Conservation (phyloP, 2,329 filamentous ascomycete genomes). For the Achaetomium macrosporum region DNA sequence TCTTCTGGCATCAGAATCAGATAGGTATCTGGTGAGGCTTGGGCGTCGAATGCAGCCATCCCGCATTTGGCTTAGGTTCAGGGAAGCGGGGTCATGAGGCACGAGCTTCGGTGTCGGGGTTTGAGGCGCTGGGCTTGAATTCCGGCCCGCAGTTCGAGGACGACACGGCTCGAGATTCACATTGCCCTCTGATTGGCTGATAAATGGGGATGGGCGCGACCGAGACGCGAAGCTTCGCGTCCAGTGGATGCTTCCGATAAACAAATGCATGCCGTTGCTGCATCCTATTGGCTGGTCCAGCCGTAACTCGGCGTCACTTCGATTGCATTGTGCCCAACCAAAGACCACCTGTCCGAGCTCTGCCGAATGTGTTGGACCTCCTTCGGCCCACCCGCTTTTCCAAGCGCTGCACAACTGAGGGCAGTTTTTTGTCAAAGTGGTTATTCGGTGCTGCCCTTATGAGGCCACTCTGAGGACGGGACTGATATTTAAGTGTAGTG, state of each 20-base stretch:
- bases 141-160: neutral
- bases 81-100: slow-evolving; percentile 13
- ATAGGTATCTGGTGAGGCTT: neutral
- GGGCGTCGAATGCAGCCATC: neutral
- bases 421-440: too few relatives aligned
- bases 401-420: too few relatives aligned
- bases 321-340: slow-evolving; percentile 17
- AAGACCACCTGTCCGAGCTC: slow-evolving; percentile 9
- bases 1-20: slow-evolving; percentile 3
- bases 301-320: slow-evolving; percentile 10
- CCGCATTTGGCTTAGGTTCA: neutral
- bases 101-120: neutral
- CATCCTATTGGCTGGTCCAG: slow-evolving; percentile 19
- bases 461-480: neutral
- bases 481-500: slow-evolving; percentile 1
- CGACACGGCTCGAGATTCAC: neutral
- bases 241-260: slow-evolving; percentile 17
- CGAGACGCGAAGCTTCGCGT: slow-evolving; percentile 21
- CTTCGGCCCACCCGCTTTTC: slow-evolving; percentile 5
- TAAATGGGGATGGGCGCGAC: slow-evolving; percentile 9
- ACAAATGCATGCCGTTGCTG: slow-evolving; percentile 20
- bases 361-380: slow-evolving; percentile 11
- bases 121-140: neutral
- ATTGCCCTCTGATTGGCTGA: slow-evolving; percentile 15
- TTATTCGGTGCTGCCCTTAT: neutral